Evolutionary conservation across 805 yeast species (phyloP), one percentile per base, ranked within the genome.

Genomic region (Pichia cephalocereana): DNA sequence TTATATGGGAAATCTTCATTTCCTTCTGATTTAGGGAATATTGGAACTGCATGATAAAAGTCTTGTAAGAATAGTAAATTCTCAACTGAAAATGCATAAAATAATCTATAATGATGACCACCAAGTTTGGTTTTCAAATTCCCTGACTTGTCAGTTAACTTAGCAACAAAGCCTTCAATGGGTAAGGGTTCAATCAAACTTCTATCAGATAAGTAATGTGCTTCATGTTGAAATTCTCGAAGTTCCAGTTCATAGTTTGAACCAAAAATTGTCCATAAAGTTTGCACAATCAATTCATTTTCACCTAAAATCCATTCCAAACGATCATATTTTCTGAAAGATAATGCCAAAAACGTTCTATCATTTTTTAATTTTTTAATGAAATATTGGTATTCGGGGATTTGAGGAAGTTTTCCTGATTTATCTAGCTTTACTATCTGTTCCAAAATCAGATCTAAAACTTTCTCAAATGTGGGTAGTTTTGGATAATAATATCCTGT

Each of bases 101-200:
- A 73, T 41, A 82, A 64, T 47, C 75, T 78, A 54, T 72, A 73
- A 47, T 76, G 73, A 34, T 74, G 64, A 50, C 58, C 64, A 0
- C 67, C 65, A 12, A 65, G 45, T 6, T 38, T 40, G 1, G 64
- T 49, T 19, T 45, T 50, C 18, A 46, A n/a, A 27, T 54, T 59
- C 0, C 87, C 87, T 7, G 63, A 59, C 49, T 75, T 70, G 41
- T 77, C 71, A 0, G 82, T 72, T 31, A 83, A 60, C 44, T 82
- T 71, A 3, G 77, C 67, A 19, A 90, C 62, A 60, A 85, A 89
- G 0, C 98, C 98, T 65, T 91, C 98, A 10, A 88, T 63, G 0
- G 96, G 82, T 0, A 66, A 46, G 0, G 96, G 96, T 58, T 84
- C 95, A 0, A 53, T 44, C 18, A 70, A 9, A 9, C 50, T 47